phyloP scores from a whole-genome alignment of 345 rosid genomes.

The Rubroshorea leprosula region DNA sequence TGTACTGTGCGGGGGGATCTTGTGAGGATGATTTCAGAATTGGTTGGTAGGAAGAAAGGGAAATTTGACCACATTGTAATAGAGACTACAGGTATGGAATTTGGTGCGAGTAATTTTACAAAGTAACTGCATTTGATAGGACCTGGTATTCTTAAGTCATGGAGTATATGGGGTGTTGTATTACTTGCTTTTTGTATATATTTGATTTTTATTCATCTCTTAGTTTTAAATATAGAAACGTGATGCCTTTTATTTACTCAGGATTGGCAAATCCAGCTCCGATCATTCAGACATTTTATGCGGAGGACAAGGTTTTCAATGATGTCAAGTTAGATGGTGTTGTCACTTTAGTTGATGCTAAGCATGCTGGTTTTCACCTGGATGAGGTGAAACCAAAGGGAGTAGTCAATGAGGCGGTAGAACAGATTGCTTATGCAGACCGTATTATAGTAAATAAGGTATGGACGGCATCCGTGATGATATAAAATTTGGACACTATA shows the following conservation, averaged over 20 bases:
- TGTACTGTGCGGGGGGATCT: constrained; percentile 98
- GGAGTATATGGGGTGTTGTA: background rate
- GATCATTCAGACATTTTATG: constrained; percentile 93
- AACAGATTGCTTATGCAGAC: constrained; percentile 97
- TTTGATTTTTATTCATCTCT: background rate
- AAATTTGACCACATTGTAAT: constrained; percentile 88
- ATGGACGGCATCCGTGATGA: background rate
- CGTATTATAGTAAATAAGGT: constrained; percentile 90
- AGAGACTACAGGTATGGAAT: constrained; percentile 73
- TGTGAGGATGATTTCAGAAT: constrained; percentile 83
- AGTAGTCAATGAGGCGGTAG: constrained; percentile 91
- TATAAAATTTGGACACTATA: background rate
- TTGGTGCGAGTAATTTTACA: background rate
- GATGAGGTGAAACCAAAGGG: constrained; percentile 88
- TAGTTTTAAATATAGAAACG: background rate
- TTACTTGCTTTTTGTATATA: background rate
- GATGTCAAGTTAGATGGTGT: constrained; percentile 95
- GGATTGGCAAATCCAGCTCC: constrained; percentile 99
- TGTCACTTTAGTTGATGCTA: constrained; percentile 93
- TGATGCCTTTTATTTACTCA: constrained; percentile 25
- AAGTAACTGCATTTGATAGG: background rate
- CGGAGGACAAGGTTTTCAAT: constrained; percentile 72
- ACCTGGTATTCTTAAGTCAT: background rate
- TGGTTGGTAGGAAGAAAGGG: constrained; percentile 76
- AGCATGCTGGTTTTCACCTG: constrained; percentile 78